Conservation (phyloP, 2,329 filamentous ascomycete genomes). For the Emmonsiellopsis sp. region DNA sequence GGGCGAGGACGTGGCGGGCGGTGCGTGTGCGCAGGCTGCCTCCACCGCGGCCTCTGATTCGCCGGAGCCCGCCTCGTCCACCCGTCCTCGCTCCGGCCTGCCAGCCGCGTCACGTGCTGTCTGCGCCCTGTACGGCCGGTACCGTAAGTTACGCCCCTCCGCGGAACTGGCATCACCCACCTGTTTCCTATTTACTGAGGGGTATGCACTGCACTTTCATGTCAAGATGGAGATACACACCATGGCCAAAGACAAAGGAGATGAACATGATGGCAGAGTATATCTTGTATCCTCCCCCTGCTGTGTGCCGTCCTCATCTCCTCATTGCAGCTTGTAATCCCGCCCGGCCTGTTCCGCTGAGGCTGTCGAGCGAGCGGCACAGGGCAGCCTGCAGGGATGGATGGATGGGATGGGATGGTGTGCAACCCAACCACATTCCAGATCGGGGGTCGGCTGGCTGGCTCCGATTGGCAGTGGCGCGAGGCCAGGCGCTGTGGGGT, state of each 20-base stretch:
- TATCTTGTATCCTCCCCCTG: neutral
- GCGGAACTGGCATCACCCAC: no score
- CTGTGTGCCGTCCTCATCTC: neutral
- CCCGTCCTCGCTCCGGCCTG: neutral
- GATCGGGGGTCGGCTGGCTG: no score
- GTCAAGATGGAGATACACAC: neutral
- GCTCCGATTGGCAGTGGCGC: no score
- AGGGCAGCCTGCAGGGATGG: no score
- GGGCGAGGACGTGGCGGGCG: slow-evolving; percentile 1
- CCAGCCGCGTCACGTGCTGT: no score
- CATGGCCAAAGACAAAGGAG: neutral
- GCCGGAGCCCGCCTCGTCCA: slow-evolving; percentile 1
- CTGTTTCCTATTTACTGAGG: neutral
- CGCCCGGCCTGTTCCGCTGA: slow-evolving; percentile 3
- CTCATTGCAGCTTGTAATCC: neutral
- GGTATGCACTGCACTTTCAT: neutral
- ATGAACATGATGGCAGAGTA: neutral
- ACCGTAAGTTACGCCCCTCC: neutral
- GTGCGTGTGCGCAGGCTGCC: neutral
- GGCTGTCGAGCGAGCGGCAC: neutral
- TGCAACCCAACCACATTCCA: no score
- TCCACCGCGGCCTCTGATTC: slow-evolving; percentile 4
- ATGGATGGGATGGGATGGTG: no score
- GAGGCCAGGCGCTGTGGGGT: no score
- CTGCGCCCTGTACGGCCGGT: neutral